phyloP scores from a whole-genome alignment of 495 filamentous ascomycete genomes.

The Aspergillus funiculosus region DNA sequence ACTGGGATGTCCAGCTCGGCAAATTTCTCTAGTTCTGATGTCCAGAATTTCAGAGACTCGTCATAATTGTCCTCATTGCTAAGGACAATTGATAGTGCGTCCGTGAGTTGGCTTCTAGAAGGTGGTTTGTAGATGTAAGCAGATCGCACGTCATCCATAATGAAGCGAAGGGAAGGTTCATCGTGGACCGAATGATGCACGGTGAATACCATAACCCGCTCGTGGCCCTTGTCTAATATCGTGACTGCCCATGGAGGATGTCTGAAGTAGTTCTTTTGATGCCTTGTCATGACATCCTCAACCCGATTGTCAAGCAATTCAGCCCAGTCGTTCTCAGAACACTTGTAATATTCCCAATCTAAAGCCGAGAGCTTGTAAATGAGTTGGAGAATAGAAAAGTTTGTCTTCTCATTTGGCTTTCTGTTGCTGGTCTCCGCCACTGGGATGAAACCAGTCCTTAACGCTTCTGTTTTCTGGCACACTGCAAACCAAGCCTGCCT shows the following conservation, averaged over 20 bases:
- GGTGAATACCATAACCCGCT: conserved; percentile 26
- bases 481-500: conserved; percentile 55
- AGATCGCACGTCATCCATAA: conserved; percentile 25
- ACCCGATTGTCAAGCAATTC: conserved; percentile 13
- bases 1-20: conserved; percentile 18
- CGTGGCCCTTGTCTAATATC: conserved; percentile 19
- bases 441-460: conserved; percentile 60
- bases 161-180: conserved; percentile 26
- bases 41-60: conserved; percentile 25
- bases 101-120: conserved; percentile 21
- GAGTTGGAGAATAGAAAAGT: conserved; percentile 28
- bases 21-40: conserved; percentile 18
- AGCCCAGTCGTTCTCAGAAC: conserved; percentile 10
- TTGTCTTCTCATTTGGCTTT: not conserved
- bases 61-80: conserved; percentile 11
- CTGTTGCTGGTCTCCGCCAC: conserved; percentile 16
- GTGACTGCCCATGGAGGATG: conserved; percentile 31
- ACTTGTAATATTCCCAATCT: conserved; percentile 24
- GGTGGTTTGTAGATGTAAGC: conserved; percentile 24
- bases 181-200: conserved; percentile 35
- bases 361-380: conserved; percentile 23
- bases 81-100: conserved; percentile 22
- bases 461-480: conserved; percentile 52
- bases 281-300: conserved; percentile 20
- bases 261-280: conserved; percentile 23